Evolutionary conservation across 2,329 filamentous ascomycete species (phyloP), one percentile per base, ranked within the genome.

Genomic region (Zasmidium angulare): DNA sequence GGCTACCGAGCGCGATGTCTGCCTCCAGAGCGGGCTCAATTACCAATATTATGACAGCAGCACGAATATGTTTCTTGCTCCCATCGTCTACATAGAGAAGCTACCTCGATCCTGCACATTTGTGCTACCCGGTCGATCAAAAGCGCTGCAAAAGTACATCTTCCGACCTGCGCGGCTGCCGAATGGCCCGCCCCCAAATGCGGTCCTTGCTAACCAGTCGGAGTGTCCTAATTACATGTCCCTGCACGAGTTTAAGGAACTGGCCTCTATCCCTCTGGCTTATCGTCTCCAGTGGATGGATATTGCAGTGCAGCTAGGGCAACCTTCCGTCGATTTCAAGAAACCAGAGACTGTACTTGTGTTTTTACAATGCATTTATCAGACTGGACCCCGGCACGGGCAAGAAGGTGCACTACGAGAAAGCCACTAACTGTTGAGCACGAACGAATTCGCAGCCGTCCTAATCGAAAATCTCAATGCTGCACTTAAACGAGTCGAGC

Each of bases 251-350:
- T 86, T 79, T 50, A 74, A 77, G 22, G 78, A 84, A 0, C 81
- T 81, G 52, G 81, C 84, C 58, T 74, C 71, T 0, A 69, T 85
- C 0, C 65, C 83, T 0, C 74, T 78, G 0, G 83, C 82, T 0
- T 75, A 73, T 2, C 65, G 74, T 11, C 72, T 78, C 1, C 75
- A 82, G 4, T 84, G 82, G 81, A 68, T 75, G 1, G 74, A 76
- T 2, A 73, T 86, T 0, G 64, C 84, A 0, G 60, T 77, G 0
- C 82, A 86, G 61, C 66, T 86, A 2, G 82, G 77, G 0, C 78
- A 80, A 0, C 78, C 81, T 72, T 84, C 50, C 59, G 53, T 91
- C 2, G 88, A 89, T 61, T 84, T 89, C 61, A 84, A 82, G 26
- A 79, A 78, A 0, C 78, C 83, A 29, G 76, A 79, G 0, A 83